Percentiles rank a stretch among this genome's conserved stretches.
Conservation (phyloP, 352 stramenopile genomes). For the Phytopythium chamaehyphon region DNA sequence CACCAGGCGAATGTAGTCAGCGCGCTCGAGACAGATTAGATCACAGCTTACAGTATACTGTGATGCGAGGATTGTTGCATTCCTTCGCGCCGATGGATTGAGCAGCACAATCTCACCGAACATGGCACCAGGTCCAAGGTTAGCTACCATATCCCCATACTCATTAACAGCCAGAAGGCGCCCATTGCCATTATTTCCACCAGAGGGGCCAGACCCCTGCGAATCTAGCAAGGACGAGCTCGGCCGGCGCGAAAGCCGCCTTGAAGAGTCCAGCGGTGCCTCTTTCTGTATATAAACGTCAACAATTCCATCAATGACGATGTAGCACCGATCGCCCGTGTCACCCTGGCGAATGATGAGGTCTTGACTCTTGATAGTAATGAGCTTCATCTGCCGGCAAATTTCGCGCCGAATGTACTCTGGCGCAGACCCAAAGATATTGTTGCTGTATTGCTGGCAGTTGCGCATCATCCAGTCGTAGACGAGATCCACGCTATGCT, state of each 20-base stretch:
- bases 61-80: constrained; percentile 68
- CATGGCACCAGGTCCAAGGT: constrained; percentile 64
- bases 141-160: constrained; percentile 57
- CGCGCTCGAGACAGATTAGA: constrained; percentile 65
- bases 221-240: constrained; percentile 12
- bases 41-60: constrained; percentile 60
- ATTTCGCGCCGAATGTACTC: constrained; percentile 80
- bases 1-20: constrained; percentile 69
- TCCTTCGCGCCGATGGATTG: constrained; percentile 57
- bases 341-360: constrained; percentile 70
- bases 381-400: constrained; percentile 69
- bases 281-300: constrained; percentile 72
- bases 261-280: constrained; percentile 7
- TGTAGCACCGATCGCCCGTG: constrained; percentile 72
- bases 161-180: constrained; percentile 14
- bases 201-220: not conserved
- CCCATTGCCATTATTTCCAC: constrained; percentile 11
- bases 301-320: constrained; percentile 70
- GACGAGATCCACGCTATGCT: constrained; percentile 62
- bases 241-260: constrained; percentile 10
- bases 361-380: constrained; percentile 44
- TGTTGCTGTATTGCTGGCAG: constrained; percentile 81
- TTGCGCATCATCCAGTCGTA: constrained; percentile 81
- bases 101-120: constrained; percentile 73
- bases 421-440: constrained; percentile 69